Evolutionary conservation across 2,329 filamentous ascomycete species (phyloP).

Genomic region (Microcera coccophila): DNA sequence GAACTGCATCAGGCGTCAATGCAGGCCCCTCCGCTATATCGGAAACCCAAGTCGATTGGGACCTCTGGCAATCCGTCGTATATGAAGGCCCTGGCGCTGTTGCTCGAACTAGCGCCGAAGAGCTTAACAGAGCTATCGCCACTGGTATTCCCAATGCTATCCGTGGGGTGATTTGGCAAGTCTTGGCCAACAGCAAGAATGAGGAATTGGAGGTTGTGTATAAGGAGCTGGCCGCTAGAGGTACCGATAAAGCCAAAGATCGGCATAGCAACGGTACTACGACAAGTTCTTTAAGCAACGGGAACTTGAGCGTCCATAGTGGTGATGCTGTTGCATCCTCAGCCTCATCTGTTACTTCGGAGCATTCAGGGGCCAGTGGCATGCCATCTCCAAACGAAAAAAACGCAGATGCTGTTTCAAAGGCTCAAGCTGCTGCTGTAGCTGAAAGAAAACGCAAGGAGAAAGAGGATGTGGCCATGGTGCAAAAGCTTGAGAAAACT

Average conservation of each 20-base stretch:
- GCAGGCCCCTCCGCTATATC: conserved; percentile 67
- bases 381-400: conserved; percentile 58
- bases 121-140: conserved; percentile 85
- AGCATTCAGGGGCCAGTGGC: conserved; percentile 60
- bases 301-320: conserved; percentile 56
- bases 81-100: conserved; percentile 90
- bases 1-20: conserved; percentile 78
- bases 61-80: conserved; percentile 93
- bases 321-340: conserved; percentile 67
- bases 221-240: conserved; percentile 71
- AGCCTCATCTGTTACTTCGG: conserved; percentile 79
- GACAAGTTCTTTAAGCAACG: conserved; percentile 50
- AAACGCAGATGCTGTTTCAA: conserved; percentile 59
- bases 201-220: conserved; percentile 87
- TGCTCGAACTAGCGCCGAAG: conserved; percentile 80
- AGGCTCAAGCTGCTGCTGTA: conserved; percentile 59
- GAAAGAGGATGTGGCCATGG: conserved; percentile 68
- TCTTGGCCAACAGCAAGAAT: conserved; percentile 91
- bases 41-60: conserved; percentile 90
- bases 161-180: conserved; percentile 98
- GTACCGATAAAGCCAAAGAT: conserved; percentile 75
- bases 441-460: conserved; percentile 72
- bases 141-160: conserved; percentile 93
- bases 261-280: conserved; percentile 53
- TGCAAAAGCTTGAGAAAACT: conserved; percentile 83